Evolutionary conservation across 2,329 filamentous ascomycete species (phyloP).

Genomic region (Fusarium nurragi): DNA sequence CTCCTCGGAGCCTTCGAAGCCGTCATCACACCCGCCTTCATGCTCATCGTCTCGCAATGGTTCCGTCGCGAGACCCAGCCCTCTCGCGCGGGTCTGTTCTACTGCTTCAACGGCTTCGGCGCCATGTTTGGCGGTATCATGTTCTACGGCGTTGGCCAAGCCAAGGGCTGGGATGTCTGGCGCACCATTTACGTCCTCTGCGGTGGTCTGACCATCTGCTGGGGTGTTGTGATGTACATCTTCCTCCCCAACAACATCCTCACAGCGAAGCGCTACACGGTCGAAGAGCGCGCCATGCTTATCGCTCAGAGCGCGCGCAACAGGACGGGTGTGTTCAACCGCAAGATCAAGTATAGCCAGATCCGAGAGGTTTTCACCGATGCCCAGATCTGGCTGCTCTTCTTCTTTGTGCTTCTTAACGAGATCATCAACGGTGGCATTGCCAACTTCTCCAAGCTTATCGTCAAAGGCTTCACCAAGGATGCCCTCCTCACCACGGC

Average conservation of each 20-base stretch:
- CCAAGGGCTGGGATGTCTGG: conserved; percentile 58
- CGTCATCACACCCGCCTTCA: conserved; percentile 60
- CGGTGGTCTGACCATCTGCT: conserved; percentile 59
- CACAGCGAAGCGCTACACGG: conserved; percentile 43
- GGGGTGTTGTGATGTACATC: conserved; percentile 56
- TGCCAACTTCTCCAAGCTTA: conserved; percentile 64
- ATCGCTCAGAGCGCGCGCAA: conserved; percentile 69
- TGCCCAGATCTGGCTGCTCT: conserved; percentile 61
- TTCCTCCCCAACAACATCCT: conserved; percentile 60
- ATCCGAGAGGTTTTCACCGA: conserved; percentile 61
- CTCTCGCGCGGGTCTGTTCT: conserved; percentile 54
- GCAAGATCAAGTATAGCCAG: conserved; percentile 59
- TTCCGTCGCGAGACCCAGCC: conserved; percentile 58
- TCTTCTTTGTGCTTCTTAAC: conserved; percentile 64
- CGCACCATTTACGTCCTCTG: conserved; percentile 64
- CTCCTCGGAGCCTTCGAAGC: conserved; percentile 60
- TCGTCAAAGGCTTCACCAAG: conserved; percentile 60
- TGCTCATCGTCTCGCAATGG: conserved; percentile 62
- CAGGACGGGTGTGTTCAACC: conserved; percentile 58
- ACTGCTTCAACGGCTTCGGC: conserved; percentile 56
- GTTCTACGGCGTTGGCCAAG: conserved; percentile 64
- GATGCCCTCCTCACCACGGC: conserved; percentile 55
- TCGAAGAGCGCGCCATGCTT: conserved; percentile 54
- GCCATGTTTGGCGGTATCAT: conserved; percentile 58
- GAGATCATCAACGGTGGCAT: conserved; percentile 65